Evolutionary conservation across 2,329 filamentous ascomycete genomes (phyloP), one percentile per base, ranked within the genome.

Genomic region (Corinectria fuckeliana): DNA sequence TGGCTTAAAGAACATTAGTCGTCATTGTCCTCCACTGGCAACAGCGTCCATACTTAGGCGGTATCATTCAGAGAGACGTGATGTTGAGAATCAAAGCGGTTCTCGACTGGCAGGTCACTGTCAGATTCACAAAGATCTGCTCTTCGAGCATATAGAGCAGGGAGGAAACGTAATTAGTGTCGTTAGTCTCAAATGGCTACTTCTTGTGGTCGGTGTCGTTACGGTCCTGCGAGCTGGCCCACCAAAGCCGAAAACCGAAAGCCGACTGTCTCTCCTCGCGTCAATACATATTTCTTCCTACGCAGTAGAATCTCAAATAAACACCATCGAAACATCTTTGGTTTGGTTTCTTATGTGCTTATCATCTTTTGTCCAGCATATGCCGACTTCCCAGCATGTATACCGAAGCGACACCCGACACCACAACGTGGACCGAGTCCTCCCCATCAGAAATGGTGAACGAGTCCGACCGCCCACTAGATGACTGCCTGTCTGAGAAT

Each of bases 361-460:
- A 18, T 11, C 1, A 3, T 13, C 28, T 28, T 9, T 2, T 11
- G 8, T 18, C 10, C n/a, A 73, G n/a, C n/a, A n/a, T n/a, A n/a
- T n/a, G n/a, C 32, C 3, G 2, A 9, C 4, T 16, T 8, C n/a
- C 3, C 8, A 36, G n/a, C 54, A 62, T 62, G 60, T 32, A 16
- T 4, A 10, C 38, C 10, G 16, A 34, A 18, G 23, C 16, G 11
- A n/a, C 28, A 10, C n/a, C 50, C 8, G 13, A 30, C 10, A 30
- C 34, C 1, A 0, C 14, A 1, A 30, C 32, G 1, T 52, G 42
- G 55, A 34, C 50, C 1, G 23, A 8, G 3, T 58, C 56, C 8
- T 44, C 50, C 5, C 50, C 13, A 10, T 63, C 60, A 0, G 65
- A 68, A 18, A 68, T 67, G 7, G 56, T 41, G 2, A 38, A 44